Evolutionary conservation across 805 yeast species (phyloP), one percentile per base, ranked within the genome.

Genomic region (Monosporozyma servazzii): DNA sequence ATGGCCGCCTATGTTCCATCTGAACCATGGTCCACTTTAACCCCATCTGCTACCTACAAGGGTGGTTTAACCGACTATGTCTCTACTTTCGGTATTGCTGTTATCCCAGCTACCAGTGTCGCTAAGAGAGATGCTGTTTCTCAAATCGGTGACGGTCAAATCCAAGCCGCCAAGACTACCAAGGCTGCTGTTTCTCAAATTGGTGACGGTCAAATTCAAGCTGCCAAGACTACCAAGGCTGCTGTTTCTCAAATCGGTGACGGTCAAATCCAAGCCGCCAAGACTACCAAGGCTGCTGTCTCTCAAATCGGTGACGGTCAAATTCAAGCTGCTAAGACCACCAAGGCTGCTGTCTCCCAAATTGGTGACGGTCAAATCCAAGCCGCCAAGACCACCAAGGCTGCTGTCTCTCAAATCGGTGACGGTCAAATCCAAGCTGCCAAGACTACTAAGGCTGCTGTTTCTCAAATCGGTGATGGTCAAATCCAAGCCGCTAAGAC

Each of bases 251-350:
- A 78, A 61, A 71, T 75, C 53, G 63, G 66, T 53, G 81, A 49
- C n/a, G 52, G 52, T 45, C 52, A 49, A 49, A 54, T 71, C 48
- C 56, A 57, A 45, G 59, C 61, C 33, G 71, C 66, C 27, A 56
- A 42, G 54, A 50, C 44, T 80, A 47, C 49, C 5, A 20, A 27
- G 13, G 50, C 50, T 41, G 76, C 72, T 50, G 69, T 79, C 48
- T 70, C 79, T 54, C 83, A 78, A 67, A 79, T 80, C 53, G 75
- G 75, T 58, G 84, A 79, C 58, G 84, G 84, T 62, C 83, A 79
- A 68, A 71, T 79, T 62, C 83, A 79, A 66, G 75, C 76, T 48
- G 46, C 46, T 9, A 29, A 59, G 59, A 44, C 64, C 64, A 58
- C 71, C 33, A 65, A 64, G 15, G 57, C 59, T 20, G 61, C 71